A percentile compares a stretch with the other conserved stretches of the same genome.
Evolutionary conservation across 2,329 filamentous ascomycete genomes (phyloP).

Genomic region (Scolecobasidium constrictum): DNA sequence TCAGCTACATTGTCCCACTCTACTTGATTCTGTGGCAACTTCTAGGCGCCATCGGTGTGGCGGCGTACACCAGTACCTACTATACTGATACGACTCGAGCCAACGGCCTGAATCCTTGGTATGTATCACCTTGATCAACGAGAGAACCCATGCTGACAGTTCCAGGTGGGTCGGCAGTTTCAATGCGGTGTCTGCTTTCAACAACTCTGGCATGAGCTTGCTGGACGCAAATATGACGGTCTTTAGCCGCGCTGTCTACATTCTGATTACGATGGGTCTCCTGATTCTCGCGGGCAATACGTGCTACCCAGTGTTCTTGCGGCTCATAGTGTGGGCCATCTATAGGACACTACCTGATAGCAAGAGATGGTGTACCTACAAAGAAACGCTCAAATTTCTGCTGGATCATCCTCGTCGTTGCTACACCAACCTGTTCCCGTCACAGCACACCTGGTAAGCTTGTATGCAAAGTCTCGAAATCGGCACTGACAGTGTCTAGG

Average conservation of each 20-base stretch:
- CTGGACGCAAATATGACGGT: conserved; percentile 56
- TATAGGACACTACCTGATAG: conserved; percentile 34
- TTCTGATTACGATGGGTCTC: conserved; percentile 37
- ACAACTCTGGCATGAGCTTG: conserved; percentile 60
- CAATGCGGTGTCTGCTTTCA: conserved; percentile 57
- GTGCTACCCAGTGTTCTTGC: conserved; percentile 46
- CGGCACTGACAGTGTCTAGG: conserved; percentile 15
- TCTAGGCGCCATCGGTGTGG: conserved; percentile 47
- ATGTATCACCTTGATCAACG: conserved; percentile 6
- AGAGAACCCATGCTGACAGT: not conserved
- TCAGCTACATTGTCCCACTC: conserved; percentile 48
- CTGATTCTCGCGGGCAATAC: conserved; percentile 44
- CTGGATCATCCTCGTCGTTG: conserved; percentile 53
- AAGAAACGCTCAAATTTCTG: conserved; percentile 42
- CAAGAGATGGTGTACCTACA: conserved; percentile 18
- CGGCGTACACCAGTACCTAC: conserved; percentile 48
- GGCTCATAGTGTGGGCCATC: conserved; percentile 47
- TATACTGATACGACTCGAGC: conserved; percentile 35
- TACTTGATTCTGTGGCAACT: conserved; percentile 52
- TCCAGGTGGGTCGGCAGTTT: conserved; percentile 52
- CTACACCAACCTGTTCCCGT: conserved; percentile 52
- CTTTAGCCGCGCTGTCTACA: conserved; percentile 38
- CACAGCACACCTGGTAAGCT: conserved; percentile 43
- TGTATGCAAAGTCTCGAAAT: not conserved
- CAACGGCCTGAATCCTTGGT: conserved; percentile 53